Base-by-base conservation (phyloP, 257 asterid species). In the Solanum sejunctum region DNA sequence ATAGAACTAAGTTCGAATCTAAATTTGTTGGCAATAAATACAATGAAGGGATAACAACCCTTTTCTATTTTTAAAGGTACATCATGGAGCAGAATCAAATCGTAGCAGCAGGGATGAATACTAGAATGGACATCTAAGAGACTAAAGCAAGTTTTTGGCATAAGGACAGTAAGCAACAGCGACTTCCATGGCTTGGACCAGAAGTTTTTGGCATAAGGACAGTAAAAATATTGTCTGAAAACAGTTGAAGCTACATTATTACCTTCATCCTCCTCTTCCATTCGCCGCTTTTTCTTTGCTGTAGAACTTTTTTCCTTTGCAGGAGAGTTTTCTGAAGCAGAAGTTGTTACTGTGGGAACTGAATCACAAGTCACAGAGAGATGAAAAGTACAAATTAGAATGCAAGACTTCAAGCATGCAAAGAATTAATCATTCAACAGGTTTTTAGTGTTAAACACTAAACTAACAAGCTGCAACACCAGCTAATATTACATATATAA, bases 201-300 rank as follows among this genome's bases (percentile, higher is more conserved):
- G 75, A 61, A 2, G 16, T 36, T 36, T 36, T 36, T 36, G 41
- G 41, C 41, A 36, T 36, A 36, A 36, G 41, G 41, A 36, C 41
- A 36, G 4, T 39, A 70, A 66, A 20, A 26, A 17, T 21, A 67
- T 17, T 7, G 36, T 20, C 20, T 61, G 52, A 55, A 54, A 56
- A 17, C 5, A 17, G 32, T 13, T 11, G 49, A 20, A 23, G 60
- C 56, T 80, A 70, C 84, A 82, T 45, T 18, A 85, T 64, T 67
- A 95, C 99, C 98, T 92, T 93, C 93, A 88, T 87, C 94, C 84
- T 85, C 91, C 88, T 87, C 96, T 87, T 88, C 89, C 88, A 93
- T 95, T 89, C 43, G 92, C 82, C 84, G 88, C 91, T 94, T 95
- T 80, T 86, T 95, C 89, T 93, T 92, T 3, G 94, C 89, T 26